Conservation (phyloP, 164 flowering plant genomes). For the Pachysandra terminalis region DNA sequence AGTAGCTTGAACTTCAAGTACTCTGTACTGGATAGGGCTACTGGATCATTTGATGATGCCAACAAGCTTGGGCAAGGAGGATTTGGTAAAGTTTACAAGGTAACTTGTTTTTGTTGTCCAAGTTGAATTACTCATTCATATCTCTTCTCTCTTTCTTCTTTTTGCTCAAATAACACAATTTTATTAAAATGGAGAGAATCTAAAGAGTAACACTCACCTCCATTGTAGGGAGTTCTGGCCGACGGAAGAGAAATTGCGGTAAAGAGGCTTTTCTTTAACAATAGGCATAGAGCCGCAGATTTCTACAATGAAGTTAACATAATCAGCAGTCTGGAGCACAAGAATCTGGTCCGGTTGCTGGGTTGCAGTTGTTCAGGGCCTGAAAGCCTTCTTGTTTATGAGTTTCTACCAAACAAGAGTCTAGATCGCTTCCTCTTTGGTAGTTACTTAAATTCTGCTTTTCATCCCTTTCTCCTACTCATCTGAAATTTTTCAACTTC, state of each 20-base stretch:
- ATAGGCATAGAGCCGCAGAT: slow-evolving; percentile 29
- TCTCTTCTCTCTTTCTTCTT: too few species aligned
- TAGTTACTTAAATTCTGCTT: slow-evolving; percentile 17
- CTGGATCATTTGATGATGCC: slow-evolving; percentile 34
- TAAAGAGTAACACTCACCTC: neutral
- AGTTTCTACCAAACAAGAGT: slow-evolving; percentile 52
- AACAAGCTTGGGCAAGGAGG: slow-evolving; percentile 66
- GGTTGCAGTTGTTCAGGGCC: slow-evolving; percentile 51
- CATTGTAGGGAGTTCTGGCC: slow-evolving; percentile 44
- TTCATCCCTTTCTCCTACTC: neutral
- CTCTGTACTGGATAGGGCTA: slow-evolving; percentile 54
- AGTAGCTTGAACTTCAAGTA: slow-evolving; percentile 66
- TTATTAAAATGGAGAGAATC: too few species aligned
- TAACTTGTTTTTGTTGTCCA: slow-evolving; percentile 28
- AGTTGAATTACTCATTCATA: neutral
- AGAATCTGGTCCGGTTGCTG: slow-evolving; percentile 57
- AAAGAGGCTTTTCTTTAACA: slow-evolving; percentile 42
- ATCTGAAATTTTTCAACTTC: neutral
- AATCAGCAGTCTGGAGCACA: slow-evolving; percentile 51
- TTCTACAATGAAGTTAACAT: slow-evolving; percentile 55
- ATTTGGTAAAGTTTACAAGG: slow-evolving; percentile 62
- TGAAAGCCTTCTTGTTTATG: slow-evolving; percentile 54
- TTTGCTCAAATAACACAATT: too few species aligned
- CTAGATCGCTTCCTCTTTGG: slow-evolving; percentile 60
- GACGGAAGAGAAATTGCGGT: slow-evolving; percentile 74